phyloP scores from a whole-genome alignment of 2,329 filamentous ascomycete species.

The Hypoxylon sp. region DNA sequence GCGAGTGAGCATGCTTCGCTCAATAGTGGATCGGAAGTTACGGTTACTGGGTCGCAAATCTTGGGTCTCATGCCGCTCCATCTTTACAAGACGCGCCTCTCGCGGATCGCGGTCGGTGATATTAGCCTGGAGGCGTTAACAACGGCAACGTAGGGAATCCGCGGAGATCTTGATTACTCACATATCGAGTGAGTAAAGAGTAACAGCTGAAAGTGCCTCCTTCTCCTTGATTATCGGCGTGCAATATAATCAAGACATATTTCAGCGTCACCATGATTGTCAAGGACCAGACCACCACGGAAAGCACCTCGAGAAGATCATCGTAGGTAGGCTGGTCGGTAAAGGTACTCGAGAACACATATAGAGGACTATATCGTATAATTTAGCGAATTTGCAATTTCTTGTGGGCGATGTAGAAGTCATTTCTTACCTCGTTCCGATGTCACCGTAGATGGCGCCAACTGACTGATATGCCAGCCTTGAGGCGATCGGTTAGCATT shows the following conservation, averaged over 20 bases:
- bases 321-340: constrained; percentile 66
- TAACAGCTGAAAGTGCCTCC: constrained; percentile 79
- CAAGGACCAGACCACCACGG: constrained; percentile 78
- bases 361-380: constrained; percentile 70
- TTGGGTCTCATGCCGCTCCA: constrained; percentile 70
- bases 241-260: constrained; percentile 76
- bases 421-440: constrained; percentile 64
- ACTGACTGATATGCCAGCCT: constrained; percentile 75
- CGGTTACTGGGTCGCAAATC: constrained; percentile 69
- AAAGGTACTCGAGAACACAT: constrained; percentile 80
- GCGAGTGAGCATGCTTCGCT: constrained; percentile 67
- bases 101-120: constrained; percentile 73
- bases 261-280: constrained; percentile 79
- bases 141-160: background rate
- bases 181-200: constrained; percentile 73
- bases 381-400: background rate
- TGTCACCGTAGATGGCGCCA: constrained; percentile 79
- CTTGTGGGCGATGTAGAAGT: background rate
- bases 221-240: constrained; percentile 78
- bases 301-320: constrained; percentile 75
- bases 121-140: constrained; percentile 61
- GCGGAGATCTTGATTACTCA: constrained; percentile 48
- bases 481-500: constrained; percentile 25
- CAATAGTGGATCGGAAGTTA: constrained; percentile 69
- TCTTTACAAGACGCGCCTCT: constrained; percentile 67